Evolutionary conservation across 2,329 filamentous ascomycete species (phyloP).

Genomic region (Scedosporium apiospermum): DNA sequence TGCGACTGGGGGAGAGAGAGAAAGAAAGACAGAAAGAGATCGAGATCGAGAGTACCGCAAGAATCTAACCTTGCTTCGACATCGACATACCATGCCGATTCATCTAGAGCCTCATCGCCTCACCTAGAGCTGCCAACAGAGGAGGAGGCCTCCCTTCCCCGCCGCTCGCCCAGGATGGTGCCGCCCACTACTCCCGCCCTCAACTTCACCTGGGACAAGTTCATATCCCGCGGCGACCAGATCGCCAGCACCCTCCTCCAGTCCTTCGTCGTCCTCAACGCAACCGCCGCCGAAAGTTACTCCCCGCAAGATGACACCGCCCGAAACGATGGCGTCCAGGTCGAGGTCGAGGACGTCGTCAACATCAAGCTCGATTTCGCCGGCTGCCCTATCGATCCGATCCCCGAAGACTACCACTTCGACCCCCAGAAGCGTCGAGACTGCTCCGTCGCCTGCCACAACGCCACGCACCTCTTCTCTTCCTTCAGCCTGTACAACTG

Average conservation of each 20-base stretch:
- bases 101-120: background rate
- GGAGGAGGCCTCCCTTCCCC: background rate
- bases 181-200: background rate
- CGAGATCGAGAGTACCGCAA: no score
- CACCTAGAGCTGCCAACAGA: background rate
- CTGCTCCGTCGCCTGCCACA: background rate
- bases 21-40: no score
- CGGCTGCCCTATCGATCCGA: background rate
- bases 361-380: background rate
- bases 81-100: no score
- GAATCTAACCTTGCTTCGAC: no score
- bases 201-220: conserved; percentile 1
- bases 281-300: background rate
- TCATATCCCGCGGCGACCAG: background rate
- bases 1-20: no score
- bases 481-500: background rate
- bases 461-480: background rate
- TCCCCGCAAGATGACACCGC: background rate
- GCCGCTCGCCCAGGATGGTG: background rate
- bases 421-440: background rate
- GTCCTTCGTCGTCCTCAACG: background rate
- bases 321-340: background rate
- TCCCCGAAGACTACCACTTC: background rate
- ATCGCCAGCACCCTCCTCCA: background rate
- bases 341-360: background rate